These are phyloP conservation scores for Salix brachista DNA, from an alignment of 345 rosid species.

Conservation along the genomic window DNA sequence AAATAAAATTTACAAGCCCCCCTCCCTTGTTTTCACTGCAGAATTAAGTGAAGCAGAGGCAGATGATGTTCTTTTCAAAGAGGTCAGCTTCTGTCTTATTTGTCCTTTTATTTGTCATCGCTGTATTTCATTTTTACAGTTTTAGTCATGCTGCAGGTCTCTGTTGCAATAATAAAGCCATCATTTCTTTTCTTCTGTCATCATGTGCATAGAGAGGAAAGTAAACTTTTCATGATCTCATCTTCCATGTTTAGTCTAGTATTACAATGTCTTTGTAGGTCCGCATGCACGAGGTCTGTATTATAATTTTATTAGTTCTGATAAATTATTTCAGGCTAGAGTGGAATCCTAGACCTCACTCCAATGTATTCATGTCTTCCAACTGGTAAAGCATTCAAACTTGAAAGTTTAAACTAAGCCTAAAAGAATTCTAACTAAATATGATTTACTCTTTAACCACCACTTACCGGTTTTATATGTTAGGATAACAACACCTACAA, in stretches of 20 bases:
- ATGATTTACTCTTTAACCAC: not conserved
- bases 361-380: not conserved
- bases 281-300: not conserved
- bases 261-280: not conserved
- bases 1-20: not conserved
- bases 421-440: not conserved
- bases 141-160: not conserved
- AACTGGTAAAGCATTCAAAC: not conserved
- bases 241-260: not conserved
- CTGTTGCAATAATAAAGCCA: not conserved
- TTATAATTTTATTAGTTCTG: not conserved
- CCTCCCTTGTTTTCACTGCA: constrained; percentile 28
- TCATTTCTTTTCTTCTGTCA: not conserved
- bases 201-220: not conserved
- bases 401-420: not conserved
- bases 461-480: not conserved
- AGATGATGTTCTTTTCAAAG: constrained; percentile 87
- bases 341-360: not conserved
- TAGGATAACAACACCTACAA: not conserved
- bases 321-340: not conserved
- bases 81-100: constrained; percentile 39
- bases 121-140: not conserved
- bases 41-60: constrained; percentile 68
- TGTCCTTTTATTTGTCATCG: not conserved
- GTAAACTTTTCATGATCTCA: not conserved